Evolutionary conservation across 768 basidiomycete species (phyloP).

Genomic region (Serendipita sp.): DNA sequence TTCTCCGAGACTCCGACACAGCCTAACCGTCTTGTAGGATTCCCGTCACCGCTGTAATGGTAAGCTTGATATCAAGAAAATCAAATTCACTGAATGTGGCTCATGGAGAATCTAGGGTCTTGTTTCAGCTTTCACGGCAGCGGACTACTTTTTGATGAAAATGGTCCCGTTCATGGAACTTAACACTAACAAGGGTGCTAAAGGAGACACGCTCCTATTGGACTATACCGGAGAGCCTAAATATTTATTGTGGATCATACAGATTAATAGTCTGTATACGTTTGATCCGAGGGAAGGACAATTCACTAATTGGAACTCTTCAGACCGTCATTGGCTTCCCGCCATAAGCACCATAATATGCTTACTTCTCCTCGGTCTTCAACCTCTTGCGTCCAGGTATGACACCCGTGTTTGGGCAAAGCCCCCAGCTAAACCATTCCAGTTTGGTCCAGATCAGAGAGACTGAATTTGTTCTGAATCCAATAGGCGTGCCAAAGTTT

Average conservation of each 20-base stretch:
- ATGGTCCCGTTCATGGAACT: neutral
- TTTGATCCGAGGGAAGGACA: neutral
- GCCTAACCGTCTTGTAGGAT: neutral
- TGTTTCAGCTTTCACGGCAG: neutral
- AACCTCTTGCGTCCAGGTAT: slow-evolving; percentile 2
- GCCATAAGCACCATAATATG: neutral
- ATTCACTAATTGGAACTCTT: too few relatives aligned
- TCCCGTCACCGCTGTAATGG: neutral
- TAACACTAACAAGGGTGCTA: neutral
- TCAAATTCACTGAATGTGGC: neutral
- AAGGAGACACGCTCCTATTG: neutral
- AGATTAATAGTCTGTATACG: neutral
- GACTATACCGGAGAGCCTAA: slow-evolving; percentile 2
- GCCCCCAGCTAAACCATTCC: neutral
- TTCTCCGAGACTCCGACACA: neutral
- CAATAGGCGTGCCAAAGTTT: neutral
- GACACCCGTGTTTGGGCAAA: neutral
- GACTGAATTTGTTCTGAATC: neutral
- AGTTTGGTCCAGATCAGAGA: neutral
- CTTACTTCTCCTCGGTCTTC: neutral
- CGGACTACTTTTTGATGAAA: neutral
- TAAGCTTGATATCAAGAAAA: neutral
- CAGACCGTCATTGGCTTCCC: neutral
- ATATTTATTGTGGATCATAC: neutral
- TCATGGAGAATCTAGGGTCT: neutral